These are phyloP conservation scores for Amesomyces nigricolor DNA, from an alignment of 2,329 filamentous ascomycete genomes.

Conservation along the genomic window DNA sequence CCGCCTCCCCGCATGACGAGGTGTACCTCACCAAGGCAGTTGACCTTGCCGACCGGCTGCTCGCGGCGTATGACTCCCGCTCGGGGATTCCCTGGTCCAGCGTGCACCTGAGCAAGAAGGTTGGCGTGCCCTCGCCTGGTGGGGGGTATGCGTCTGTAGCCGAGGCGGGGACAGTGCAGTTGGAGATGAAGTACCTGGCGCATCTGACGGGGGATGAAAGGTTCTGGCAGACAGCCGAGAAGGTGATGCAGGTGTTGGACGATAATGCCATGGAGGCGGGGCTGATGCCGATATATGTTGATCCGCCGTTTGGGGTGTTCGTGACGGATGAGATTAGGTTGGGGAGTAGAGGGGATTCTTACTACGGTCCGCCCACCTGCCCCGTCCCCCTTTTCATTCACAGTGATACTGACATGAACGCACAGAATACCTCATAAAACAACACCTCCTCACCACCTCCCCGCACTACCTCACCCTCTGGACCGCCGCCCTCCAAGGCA, in stretches of 20 bases:
- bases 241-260: slow-evolving; percentile 86
- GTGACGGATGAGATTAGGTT: slow-evolving; percentile 85
- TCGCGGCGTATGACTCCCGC: slow-evolving; percentile 79
- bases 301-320: slow-evolving; percentile 72
- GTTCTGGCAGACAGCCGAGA: slow-evolving; percentile 89
- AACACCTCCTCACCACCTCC: slow-evolving; percentile 91
- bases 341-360: slow-evolving; percentile 90
- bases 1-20: slow-evolving; percentile 68
- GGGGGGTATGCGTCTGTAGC: slow-evolving; percentile 87
- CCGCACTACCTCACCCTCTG: slow-evolving; percentile 87
- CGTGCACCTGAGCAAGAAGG: slow-evolving; percentile 72
- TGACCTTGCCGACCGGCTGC: slow-evolving; percentile 79
- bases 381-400: too few relatives aligned
- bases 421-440: slow-evolving; percentile 97
- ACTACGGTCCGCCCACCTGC: too few relatives aligned
- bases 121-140: slow-evolving; percentile 79
- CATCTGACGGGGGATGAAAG: slow-evolving; percentile 87
- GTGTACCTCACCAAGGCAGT: slow-evolving; percentile 93
- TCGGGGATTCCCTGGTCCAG: slow-evolving; percentile 88
- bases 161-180: slow-evolving; percentile 83
- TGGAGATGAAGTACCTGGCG: slow-evolving; percentile 95
- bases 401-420: too few relatives aligned
- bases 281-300: slow-evolving; percentile 88
- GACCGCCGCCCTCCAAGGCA: slow-evolving; percentile 75
- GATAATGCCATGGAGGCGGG: slow-evolving; percentile 73